Percentiles rank a stretch among this genome's conserved stretches.
Conservation (phyloP, 139 green algal species). For the Chlamydomonas applanata region DNA sequence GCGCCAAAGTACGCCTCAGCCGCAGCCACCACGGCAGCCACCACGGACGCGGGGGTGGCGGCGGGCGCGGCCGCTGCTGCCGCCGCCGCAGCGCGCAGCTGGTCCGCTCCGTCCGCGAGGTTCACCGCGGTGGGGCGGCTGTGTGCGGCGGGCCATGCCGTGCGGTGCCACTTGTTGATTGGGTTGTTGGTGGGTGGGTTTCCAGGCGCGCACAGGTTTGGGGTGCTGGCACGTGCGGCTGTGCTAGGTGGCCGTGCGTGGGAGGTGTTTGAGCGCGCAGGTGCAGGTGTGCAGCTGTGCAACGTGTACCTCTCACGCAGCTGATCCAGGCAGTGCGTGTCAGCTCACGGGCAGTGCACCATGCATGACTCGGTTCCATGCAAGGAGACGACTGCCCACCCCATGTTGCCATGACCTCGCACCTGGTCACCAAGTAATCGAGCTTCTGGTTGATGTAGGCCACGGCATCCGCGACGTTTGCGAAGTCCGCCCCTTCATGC, state of each 20-base stretch:
- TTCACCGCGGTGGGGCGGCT: conserved; percentile 96
- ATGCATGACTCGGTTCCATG: too few species aligned
- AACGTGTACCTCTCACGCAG: too few species aligned
- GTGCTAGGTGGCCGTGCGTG: too few species aligned
- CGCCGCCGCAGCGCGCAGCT: conserved; percentile 55
- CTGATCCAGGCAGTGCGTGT: too few species aligned
- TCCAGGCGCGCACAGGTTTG: too few species aligned
- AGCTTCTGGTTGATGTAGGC: conserved; percentile 44
- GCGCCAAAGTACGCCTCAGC: conserved; percentile 79
- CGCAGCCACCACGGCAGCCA: conserved; percentile 54
- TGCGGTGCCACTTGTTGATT: too few species aligned
- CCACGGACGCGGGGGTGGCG: conserved; percentile 52
- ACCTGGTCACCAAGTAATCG: conserved; percentile 82
- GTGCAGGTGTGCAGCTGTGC: too few species aligned
- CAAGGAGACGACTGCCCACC: too few species aligned
- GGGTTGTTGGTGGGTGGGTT: too few species aligned
- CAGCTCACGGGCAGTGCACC: too few species aligned
- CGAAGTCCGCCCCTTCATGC: conserved; percentile 19
- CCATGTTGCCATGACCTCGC: background rate
- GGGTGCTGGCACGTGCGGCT: too few species aligned
- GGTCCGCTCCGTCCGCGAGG: conserved; percentile 70
- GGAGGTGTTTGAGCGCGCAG: too few species aligned
- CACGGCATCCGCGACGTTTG: conserved; percentile 25
- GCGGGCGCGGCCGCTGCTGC: conserved; percentile 22
- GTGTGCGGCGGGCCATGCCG: background rate